phyloP scores from a whole-genome alignment of 2,329 filamentous ascomycete genomes.

The Clonostachys rhizophaga region DNA sequence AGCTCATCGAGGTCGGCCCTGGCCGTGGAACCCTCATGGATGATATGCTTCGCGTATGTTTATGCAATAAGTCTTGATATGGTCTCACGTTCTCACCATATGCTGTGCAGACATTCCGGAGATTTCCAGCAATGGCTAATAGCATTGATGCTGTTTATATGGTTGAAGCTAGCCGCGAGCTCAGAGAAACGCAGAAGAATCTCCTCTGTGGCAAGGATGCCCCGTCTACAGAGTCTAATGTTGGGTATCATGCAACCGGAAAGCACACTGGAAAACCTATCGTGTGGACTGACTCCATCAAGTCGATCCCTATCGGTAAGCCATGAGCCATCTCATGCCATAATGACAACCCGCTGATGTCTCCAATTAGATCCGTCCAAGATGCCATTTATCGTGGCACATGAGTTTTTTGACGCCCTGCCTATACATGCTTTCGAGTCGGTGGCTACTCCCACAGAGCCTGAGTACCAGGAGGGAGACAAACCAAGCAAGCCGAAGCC shows the following conservation, averaged over 20 bases:
- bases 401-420: conserved; percentile 97
- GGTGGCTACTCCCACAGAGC: conserved; percentile 26
- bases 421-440: conserved; percentile 95
- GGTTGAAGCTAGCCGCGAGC: conserved; percentile 83
- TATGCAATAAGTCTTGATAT: conserved; percentile 2
- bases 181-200: conserved; percentile 73
- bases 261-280: conserved; percentile 74
- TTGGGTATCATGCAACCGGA: conserved; percentile 69
- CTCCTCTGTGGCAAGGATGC: conserved; percentile 73
- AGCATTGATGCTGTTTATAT: conserved; percentile 87
- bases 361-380: conserved; percentile 55
- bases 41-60: conserved; percentile 79
- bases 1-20: conserved; percentile 91
- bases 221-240: conserved; percentile 63
- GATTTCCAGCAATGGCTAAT: conserved; percentile 72
- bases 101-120: conserved; percentile 67
- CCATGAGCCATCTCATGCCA: neutral
- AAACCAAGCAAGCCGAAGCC: neutral
- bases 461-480: conserved; percentile 11
- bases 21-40: conserved; percentile 96
- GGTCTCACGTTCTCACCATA: neutral
- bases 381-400: conserved; percentile 89
- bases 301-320: conserved; percentile 68
- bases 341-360: neutral
- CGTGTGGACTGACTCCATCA: conserved; percentile 86